phyloP scores from a whole-genome alignment of 179 eudicot genomes.

The Actinidia arguta region DNA sequence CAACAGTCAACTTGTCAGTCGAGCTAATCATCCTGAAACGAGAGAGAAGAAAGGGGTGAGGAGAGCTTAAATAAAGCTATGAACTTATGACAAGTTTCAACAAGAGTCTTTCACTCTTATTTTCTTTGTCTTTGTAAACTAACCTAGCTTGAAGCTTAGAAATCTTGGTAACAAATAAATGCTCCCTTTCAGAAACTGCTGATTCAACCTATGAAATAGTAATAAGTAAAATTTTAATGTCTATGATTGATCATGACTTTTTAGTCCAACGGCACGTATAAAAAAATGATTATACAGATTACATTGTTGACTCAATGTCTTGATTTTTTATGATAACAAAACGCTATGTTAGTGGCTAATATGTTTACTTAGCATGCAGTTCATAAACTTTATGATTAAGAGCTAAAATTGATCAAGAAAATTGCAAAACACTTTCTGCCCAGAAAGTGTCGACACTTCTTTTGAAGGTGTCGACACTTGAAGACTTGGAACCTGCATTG shows the following conservation, averaged over 20 bases:
- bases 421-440: too few relatives aligned
- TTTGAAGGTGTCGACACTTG: too few relatives aligned
- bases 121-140: conserved; percentile 12
- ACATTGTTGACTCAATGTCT: too few relatives aligned
- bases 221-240: neutral
- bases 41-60: neutral
- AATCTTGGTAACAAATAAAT: conserved; percentile 69
- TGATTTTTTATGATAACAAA: too few relatives aligned
- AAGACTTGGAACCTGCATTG: too few relatives aligned
- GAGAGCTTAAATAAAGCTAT: neutral
- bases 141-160: conserved; percentile 94
- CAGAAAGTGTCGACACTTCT: too few relatives aligned
- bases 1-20: conserved; percentile 85
- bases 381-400: too few relatives aligned
- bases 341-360: too few relatives aligned
- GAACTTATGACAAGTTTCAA: neutral
- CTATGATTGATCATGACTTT: neutral
- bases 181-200: conserved; percentile 82
- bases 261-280: neutral
- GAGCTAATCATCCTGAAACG: conserved; percentile 73
- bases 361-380: too few relatives aligned
- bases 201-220: conserved; percentile 62
- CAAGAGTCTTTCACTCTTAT: conserved; percentile 2
- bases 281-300: too few relatives aligned
- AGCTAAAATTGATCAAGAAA: too few relatives aligned